A percentile compares a stretch with the other conserved stretches of the same genome.
Evolutionary conservation across 2,329 filamentous ascomycete genomes (phyloP).

Genomic region (Cryphonectria japonica): DNA sequence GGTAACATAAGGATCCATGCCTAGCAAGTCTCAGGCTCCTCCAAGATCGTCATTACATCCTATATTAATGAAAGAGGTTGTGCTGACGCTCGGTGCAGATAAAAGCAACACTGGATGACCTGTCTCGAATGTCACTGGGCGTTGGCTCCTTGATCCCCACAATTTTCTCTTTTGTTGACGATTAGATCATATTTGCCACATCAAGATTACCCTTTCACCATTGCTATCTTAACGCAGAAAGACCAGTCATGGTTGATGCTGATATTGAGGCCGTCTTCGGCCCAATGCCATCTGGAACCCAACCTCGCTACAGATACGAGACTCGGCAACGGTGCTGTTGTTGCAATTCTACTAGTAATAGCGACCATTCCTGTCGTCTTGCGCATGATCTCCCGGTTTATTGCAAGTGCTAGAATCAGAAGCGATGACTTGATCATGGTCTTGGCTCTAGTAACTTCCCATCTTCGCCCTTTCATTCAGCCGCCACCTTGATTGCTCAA

Average conservation of each 20-base stretch:
- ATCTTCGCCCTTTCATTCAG: not conserved
- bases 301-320: conserved; percentile 8
- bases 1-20: too few relatives aligned
- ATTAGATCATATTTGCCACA: not conserved
- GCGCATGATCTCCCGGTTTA: not conserved
- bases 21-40: too few relatives aligned
- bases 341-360: conserved; percentile 4
- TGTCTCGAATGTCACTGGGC: too few relatives aligned
- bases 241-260: not conserved
- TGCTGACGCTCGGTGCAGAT: too few relatives aligned
- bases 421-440: not conserved
- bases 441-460: not conserved
- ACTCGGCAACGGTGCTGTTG: conserved; percentile 9
- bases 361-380: conserved; percentile 4
- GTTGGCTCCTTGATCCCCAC: too few relatives aligned
- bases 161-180: too few relatives aligned
- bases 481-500: not conserved
- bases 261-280: not conserved
- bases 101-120: too few relatives aligned
- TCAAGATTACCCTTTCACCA: not conserved
- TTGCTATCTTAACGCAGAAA: not conserved
- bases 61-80: too few relatives aligned
- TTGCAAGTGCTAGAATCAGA: not conserved
- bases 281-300: not conserved
- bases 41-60: too few relatives aligned